These are phyloP conservation scores for Phytophthora aleatoria DNA, from an alignment of 352 stramenopile species.

Conservation along the genomic window DNA sequence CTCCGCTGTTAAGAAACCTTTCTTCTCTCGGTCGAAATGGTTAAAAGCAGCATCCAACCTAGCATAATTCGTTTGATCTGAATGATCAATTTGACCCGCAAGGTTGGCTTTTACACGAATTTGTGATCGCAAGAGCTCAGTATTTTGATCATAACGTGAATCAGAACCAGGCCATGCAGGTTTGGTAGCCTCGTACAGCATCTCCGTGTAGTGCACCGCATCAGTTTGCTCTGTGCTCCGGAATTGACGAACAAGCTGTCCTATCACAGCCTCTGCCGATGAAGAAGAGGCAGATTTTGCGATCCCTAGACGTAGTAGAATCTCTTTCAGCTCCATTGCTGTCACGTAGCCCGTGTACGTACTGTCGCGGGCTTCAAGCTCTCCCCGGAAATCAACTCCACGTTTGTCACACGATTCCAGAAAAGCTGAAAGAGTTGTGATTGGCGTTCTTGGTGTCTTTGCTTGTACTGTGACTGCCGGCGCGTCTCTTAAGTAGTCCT, in stretches of 20 bases:
- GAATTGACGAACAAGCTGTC: constrained; percentile 62
- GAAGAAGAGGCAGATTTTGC: constrained; percentile 20
- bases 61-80: constrained; percentile 28
- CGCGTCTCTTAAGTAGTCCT: constrained; percentile 8
- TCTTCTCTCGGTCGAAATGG: constrained; percentile 67
- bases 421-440: constrained; percentile 29
- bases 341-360: constrained; percentile 48
- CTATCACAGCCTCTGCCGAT: constrained; percentile 46
- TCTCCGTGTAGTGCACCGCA: constrained; percentile 43
- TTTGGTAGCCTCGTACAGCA: constrained; percentile 34
- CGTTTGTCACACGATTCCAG: constrained; percentile 38
- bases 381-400: constrained; percentile 52
- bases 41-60: constrained; percentile 57
- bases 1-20: constrained; percentile 53
- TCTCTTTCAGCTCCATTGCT: constrained; percentile 61
- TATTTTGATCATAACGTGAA: constrained; percentile 26
- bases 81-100: constrained; percentile 36
- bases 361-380: constrained; percentile 55
- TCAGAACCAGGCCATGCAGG: constrained; percentile 3
- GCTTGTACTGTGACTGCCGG: not conserved
- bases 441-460: constrained; percentile 8
- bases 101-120: constrained; percentile 46
- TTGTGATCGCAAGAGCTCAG: constrained; percentile 49
- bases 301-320: constrained; percentile 47
- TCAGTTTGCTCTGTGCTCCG: constrained; percentile 33